A percentile compares a stretch with the other conserved stretches of the same genome.
Conservation (phyloP, 2,329 filamentous ascomycete genomes). For the Exophiala mesophila region DNA sequence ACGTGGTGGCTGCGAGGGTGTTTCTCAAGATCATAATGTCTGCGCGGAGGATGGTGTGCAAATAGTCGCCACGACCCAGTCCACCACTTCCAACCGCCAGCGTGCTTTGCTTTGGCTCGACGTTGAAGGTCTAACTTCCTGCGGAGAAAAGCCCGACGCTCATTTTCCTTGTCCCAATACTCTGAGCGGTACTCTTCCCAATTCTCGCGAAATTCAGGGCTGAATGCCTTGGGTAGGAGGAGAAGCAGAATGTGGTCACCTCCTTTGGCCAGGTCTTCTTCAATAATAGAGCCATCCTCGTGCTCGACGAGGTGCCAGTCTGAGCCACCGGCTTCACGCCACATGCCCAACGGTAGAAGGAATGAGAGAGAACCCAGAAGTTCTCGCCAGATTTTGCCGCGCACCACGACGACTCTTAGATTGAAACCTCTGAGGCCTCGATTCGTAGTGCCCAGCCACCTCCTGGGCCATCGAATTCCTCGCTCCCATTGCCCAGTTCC, state of each 20-base stretch:
- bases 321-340: constrained; percentile 42
- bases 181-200: constrained; percentile 93
- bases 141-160: constrained; percentile 70
- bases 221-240: constrained; percentile 89
- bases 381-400: constrained; percentile 77
- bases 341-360: constrained; percentile 68
- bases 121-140: constrained; percentile 65
- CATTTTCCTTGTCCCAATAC: constrained; percentile 97
- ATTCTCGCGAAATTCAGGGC: constrained; percentile 87
- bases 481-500: constrained; percentile 95
- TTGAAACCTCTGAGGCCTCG: constrained; percentile 88
- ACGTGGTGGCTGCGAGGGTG: constrained; percentile 28
- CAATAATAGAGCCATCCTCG: constrained; percentile 50
- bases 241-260: constrained; percentile 90
- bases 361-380: constrained; percentile 67
- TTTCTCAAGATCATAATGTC: constrained; percentile 27
- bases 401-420: constrained; percentile 87
- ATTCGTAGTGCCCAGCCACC: constrained; percentile 87
- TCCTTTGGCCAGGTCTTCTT: constrained; percentile 84
- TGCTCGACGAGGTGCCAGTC: constrained; percentile 76
- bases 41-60: constrained; percentile 19
- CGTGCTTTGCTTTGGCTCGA: constrained; percentile 58
- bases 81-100: constrained; percentile 80
- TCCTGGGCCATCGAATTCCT: constrained; percentile 86
- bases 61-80: constrained; percentile 58